Evolutionary conservation across 2,329 filamentous ascomycete genomes (phyloP).

Genomic region (Fusarium sarcochroum): DNA sequence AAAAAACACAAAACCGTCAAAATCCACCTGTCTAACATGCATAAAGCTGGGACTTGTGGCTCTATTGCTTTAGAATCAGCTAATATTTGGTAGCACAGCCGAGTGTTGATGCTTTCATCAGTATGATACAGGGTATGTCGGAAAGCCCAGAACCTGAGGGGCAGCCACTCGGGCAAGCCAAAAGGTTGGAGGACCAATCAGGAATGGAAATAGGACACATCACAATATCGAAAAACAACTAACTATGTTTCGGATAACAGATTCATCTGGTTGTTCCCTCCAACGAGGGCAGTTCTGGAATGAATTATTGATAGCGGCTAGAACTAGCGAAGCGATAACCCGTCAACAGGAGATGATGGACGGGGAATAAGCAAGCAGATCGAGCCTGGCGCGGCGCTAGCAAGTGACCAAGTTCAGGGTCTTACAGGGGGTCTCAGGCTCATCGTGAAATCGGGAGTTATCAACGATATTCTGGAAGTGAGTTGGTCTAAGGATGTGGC

Average conservation of each 20-base stretch:
- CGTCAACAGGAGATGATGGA: conserved; percentile 15
- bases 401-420: conserved; percentile 31
- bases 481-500: background rate
- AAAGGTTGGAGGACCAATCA: background rate
- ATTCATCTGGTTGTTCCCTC: conserved; percentile 12
- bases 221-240: conserved; percentile 1
- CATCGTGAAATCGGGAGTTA: conserved; percentile 21
- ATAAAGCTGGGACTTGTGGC: too few relatives aligned
- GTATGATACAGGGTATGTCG: conserved; percentile 12
- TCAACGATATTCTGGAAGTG: conserved; percentile 1
- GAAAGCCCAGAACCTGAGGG: conserved; percentile 12
- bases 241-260: conserved; percentile 13
- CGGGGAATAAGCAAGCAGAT: conserved; percentile 39
- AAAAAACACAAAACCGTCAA: too few relatives aligned
- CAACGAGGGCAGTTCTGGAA: conserved; percentile 28
- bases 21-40: too few relatives aligned
- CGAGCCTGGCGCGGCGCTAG: conserved; percentile 37
- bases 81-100: too few relatives aligned
- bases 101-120: background rate
- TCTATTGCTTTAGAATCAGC: too few relatives aligned
- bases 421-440: conserved; percentile 31
- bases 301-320: conserved; percentile 17
- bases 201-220: background rate
- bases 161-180: too few relatives aligned
- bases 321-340: conserved; percentile 24